phyloP scores from a whole-genome alignment of 2,329 filamentous ascomycete genomes.

The Scopulariopsis brevicaulis region DNA sequence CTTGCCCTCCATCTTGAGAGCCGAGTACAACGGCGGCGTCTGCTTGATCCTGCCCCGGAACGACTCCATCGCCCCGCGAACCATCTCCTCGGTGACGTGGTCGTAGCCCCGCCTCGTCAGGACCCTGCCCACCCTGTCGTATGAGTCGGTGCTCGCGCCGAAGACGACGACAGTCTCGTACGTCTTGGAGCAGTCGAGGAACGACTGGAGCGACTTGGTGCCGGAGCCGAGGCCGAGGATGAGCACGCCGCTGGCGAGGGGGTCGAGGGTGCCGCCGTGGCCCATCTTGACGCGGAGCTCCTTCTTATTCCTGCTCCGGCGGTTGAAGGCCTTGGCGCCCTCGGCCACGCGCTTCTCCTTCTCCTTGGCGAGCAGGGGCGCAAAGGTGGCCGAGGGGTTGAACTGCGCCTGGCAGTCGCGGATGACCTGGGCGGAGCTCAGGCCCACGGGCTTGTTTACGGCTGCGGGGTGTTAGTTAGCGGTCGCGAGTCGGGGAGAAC shows the following conservation, averaged over 20 bases:
- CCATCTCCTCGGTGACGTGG: slow-evolving; percentile 67
- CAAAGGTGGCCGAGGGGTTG: slow-evolving; percentile 70
- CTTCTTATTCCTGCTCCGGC: slow-evolving; percentile 44
- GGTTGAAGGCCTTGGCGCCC: slow-evolving; percentile 44
- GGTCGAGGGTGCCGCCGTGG: slow-evolving; percentile 91
- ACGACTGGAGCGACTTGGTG: slow-evolving; percentile 70
- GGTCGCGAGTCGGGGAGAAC: slow-evolving; percentile 2
- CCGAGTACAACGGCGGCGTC: slow-evolving; percentile 85
- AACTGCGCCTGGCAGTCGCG: slow-evolving; percentile 79
- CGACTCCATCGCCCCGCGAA: slow-evolving; percentile 62
- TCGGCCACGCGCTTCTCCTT: slow-evolving; percentile 43
- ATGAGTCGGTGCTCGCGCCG: slow-evolving; percentile 84
- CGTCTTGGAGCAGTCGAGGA: slow-evolving; percentile 81
- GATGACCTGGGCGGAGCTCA: slow-evolving; percentile 83
- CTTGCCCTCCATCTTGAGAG: slow-evolving; percentile 87
- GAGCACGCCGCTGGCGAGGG: slow-evolving; percentile 84
- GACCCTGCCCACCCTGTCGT: slow-evolving; percentile 78
- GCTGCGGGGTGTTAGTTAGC: slow-evolving; percentile 36
- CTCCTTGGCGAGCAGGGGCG: slow-evolving; percentile 61
- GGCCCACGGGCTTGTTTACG: slow-evolving; percentile 82
- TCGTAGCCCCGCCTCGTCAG: slow-evolving; percentile 64
- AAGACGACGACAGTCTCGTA: slow-evolving; percentile 89
- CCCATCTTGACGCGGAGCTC: slow-evolving; percentile 78
- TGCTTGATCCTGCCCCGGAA: slow-evolving; percentile 83
- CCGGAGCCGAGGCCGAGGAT: slow-evolving; percentile 80